These are phyloP conservation scores for Balansia obtecta DNA, from an alignment of 2,329 filamentous ascomycete species.

Conservation along the genomic window DNA sequence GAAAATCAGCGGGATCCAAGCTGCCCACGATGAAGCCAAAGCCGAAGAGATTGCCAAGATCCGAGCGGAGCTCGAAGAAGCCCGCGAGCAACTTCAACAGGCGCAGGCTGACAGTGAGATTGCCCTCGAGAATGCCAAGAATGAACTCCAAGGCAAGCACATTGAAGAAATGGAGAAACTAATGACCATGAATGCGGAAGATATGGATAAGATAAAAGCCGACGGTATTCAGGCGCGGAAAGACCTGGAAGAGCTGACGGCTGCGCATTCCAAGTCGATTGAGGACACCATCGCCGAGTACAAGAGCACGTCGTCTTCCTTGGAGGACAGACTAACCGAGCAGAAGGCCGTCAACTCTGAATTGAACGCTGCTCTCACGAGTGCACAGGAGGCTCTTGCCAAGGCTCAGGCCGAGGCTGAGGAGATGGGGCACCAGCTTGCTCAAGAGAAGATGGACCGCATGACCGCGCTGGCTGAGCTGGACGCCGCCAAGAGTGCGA, in stretches of 20 bases:
- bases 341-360: slow-evolving; percentile 24
- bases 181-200: slow-evolving; percentile 28
- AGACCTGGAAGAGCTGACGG: slow-evolving; percentile 31
- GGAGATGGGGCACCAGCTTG: slow-evolving; percentile 40
- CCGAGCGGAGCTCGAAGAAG: slow-evolving; percentile 20
- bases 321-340: slow-evolving; percentile 24
- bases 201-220: slow-evolving; percentile 27
- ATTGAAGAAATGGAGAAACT: slow-evolving; percentile 36
- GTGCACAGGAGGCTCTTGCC: slow-evolving; percentile 29
- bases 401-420: slow-evolving; percentile 36
- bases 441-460: slow-evolving; percentile 47
- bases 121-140: slow-evolving; percentile 31
- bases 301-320: slow-evolving; percentile 18
- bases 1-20: slow-evolving; percentile 23
- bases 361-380: slow-evolving; percentile 23
- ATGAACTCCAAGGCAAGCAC: slow-evolving; percentile 32
- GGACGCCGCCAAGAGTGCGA: slow-evolving; percentile 43
- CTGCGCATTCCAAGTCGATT: slow-evolving; percentile 24
- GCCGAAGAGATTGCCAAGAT: slow-evolving; percentile 20
- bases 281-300: slow-evolving; percentile 29
- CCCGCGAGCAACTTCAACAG: slow-evolving; percentile 34
- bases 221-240: slow-evolving; percentile 24
- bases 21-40: slow-evolving; percentile 17
- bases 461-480: slow-evolving; percentile 47
- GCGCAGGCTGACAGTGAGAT: slow-evolving; percentile 30